Conservation (phyloP, 2,329 filamentous ascomycete genomes). For the Xylaria sp. region DNA sequence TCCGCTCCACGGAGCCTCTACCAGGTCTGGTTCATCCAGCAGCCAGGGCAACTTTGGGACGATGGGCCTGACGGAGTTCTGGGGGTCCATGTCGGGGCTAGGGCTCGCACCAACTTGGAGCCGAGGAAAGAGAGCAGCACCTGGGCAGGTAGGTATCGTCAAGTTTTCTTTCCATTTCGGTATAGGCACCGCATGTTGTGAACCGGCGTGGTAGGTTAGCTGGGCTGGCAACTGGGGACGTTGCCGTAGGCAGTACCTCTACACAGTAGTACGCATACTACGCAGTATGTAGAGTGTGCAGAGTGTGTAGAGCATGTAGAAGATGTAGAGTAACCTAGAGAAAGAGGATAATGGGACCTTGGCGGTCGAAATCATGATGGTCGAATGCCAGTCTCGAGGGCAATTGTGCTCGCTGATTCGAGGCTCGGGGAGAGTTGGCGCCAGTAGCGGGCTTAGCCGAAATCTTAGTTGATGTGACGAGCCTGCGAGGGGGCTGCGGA, state of each 20-base stretch:
- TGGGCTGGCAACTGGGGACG: neutral
- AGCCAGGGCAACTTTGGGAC: constrained; percentile 15
- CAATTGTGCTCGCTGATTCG: constrained; percentile 28
- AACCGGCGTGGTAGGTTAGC: neutral
- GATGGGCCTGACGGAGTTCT: neutral
- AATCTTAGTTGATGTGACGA: constrained; percentile 37
- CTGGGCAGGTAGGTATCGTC: neutral
- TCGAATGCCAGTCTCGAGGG: neutral
- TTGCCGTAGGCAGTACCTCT: neutral
- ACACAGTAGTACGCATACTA: too few species aligned
- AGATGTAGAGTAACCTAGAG: too few species aligned
- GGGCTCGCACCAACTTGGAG: constrained; percentile 14
- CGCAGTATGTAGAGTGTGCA: too few species aligned
- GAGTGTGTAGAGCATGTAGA: too few species aligned
- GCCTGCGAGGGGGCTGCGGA: constrained; percentile 22
- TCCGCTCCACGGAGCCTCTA: constrained; percentile 21
- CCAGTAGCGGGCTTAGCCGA: constrained; percentile 31
- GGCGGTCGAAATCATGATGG: constrained; percentile 7
- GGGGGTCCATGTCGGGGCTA: constrained; percentile 8
- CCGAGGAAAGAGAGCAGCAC: neutral
- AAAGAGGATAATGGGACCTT: neutral
- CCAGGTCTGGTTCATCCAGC: constrained; percentile 13
- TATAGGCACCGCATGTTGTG: neutral
- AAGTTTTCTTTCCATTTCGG: neutral
- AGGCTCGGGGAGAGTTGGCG: constrained; percentile 29